These are phyloP conservation scores for Schizophyllum commune DNA, from an alignment of 1,284 basidiomycete genomes.

Conservation along the genomic window DNA sequence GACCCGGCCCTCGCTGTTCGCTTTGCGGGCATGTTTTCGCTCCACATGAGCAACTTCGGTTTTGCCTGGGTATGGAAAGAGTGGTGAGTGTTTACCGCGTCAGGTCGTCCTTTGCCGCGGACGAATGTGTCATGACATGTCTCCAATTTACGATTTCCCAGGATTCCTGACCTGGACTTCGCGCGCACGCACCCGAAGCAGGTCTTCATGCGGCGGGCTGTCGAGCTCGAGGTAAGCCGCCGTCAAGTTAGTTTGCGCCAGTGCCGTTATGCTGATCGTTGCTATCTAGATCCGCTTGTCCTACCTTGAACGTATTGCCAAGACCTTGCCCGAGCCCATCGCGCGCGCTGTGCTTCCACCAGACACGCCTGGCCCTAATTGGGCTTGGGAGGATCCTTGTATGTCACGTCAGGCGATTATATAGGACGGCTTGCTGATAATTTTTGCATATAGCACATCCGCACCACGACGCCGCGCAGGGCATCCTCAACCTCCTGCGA, in stretches of 20 bases:
- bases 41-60: constrained; percentile 96
- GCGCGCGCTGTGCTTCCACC: constrained; percentile 61
- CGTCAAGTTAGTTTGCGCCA: not conserved
- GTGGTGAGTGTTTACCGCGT: constrained; percentile 54
- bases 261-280: not conserved
- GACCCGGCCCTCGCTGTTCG: constrained; percentile 80
- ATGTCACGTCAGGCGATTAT: constrained; percentile 15
- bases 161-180: constrained; percentile 80
- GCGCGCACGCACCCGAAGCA: constrained; percentile 76
- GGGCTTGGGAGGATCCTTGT: constrained; percentile 77
- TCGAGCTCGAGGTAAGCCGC: constrained; percentile 64
- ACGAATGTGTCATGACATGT: too few species aligned
- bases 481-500: constrained; percentile 77
- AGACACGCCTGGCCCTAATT: constrained; percentile 76
- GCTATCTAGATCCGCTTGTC: constrained; percentile 60
- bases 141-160: constrained; percentile 21
- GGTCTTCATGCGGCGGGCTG: constrained; percentile 79
- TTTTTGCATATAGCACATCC: constrained; percentile 46
- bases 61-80: constrained; percentile 99
- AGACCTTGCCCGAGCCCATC: constrained; percentile 83
- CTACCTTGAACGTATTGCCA: constrained; percentile 90
- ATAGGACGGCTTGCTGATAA: not conserved
- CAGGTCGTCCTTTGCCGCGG: too few species aligned
- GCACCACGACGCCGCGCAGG: constrained; percentile 72
- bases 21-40: constrained; percentile 91